Evolutionary conservation across 352 stramenopile species (phyloP).

Genomic region (Globisporangium irregulare): DNA sequence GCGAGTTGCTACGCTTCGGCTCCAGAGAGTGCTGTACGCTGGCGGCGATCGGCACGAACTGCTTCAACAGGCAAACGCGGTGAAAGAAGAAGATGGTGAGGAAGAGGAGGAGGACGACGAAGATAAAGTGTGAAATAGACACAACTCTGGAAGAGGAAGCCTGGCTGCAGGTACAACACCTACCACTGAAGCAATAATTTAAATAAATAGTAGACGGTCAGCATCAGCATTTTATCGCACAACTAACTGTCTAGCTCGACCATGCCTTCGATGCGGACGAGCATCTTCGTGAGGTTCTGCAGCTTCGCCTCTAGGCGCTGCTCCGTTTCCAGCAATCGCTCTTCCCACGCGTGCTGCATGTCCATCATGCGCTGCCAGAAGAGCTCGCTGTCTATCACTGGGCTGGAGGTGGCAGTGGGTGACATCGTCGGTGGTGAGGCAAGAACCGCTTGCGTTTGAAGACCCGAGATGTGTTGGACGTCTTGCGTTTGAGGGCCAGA

Average conservation of each 20-base stretch:
- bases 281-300: conserved; percentile 63
- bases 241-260: conserved; percentile 51
- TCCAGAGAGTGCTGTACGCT: conserved; percentile 7
- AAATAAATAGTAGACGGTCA: neutral
- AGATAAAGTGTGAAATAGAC: neutral
- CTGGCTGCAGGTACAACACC: neutral
- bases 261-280: conserved; percentile 56
- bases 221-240: too few species aligned
- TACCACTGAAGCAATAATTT: neutral
- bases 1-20: neutral
- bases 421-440: neutral
- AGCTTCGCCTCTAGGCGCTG: conserved; percentile 66
- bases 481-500: neutral
- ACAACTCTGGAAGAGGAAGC: neutral
- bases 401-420: neutral
- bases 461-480: neutral
- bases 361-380: conserved; percentile 46
- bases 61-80: conserved; percentile 12
- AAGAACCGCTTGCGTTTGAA: neutral
- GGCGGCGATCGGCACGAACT: conserved; percentile 7
- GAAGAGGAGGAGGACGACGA: conserved; percentile 4
- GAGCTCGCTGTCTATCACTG: conserved; percentile 35
- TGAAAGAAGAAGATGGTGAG: conserved; percentile 10
- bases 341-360: conserved; percentile 61
- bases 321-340: conserved; percentile 57